Conservation (phyloP, 1,284 basidiomycete species). For the Cerioporus squamosus region DNA sequence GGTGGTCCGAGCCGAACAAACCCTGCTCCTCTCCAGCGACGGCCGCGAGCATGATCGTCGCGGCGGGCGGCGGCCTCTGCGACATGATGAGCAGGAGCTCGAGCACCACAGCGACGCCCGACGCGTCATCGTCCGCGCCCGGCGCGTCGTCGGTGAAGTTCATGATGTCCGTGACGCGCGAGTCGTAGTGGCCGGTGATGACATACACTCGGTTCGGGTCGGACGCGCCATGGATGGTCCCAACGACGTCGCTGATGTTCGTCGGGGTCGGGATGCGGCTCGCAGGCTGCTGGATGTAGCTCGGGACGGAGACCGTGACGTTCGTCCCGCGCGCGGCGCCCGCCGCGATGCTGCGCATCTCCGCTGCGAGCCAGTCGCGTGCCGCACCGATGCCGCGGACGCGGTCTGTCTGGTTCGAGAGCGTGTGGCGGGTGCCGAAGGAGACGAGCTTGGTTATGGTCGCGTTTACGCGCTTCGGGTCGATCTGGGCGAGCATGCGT, state of each 20-base stretch:
- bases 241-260: constrained; percentile 54
- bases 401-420: constrained; percentile 55
- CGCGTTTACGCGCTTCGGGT: constrained; percentile 46
- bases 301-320: constrained; percentile 51
- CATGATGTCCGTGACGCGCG: constrained; percentile 44
- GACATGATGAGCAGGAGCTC: constrained; percentile 55
- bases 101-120: constrained; percentile 57
- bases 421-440: constrained; percentile 57
- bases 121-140: constrained; percentile 53
- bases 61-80: constrained; percentile 41
- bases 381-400: constrained; percentile 56
- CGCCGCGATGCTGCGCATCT: constrained; percentile 47
- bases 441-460: constrained; percentile 56
- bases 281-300: constrained; percentile 46
- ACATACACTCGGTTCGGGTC: constrained; percentile 57
- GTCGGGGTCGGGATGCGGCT: constrained; percentile 43
- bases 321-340: constrained; percentile 44
- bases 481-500: constrained; percentile 48
- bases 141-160: constrained; percentile 52
- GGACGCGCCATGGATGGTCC: constrained; percentile 50
- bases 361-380: constrained; percentile 55
- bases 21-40: constrained; percentile 60
- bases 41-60: constrained; percentile 56
- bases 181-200: constrained; percentile 59
- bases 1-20: constrained; percentile 49